These are phyloP conservation scores for Aristolochia californica DNA, from an alignment of 164 flowering plant species.

Conservation along the genomic window DNA sequence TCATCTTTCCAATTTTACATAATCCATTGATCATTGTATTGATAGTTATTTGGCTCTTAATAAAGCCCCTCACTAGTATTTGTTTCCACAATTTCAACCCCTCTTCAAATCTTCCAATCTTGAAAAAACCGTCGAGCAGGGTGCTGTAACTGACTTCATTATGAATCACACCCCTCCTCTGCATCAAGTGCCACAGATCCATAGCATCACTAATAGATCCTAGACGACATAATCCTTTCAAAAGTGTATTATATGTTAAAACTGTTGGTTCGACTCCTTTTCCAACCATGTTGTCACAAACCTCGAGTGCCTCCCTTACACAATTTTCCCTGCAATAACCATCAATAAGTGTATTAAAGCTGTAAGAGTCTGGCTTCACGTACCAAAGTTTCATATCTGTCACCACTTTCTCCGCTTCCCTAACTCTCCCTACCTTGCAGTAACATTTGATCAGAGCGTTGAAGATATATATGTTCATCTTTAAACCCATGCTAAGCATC, in stretches of 20 bases:
- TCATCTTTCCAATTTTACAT: constrained; percentile 64
- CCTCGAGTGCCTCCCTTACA: constrained; percentile 37
- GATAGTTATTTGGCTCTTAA: constrained; percentile 32
- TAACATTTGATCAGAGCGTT: constrained; percentile 72
- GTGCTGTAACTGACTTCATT: constrained; percentile 61
- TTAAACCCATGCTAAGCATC: constrained; percentile 56
- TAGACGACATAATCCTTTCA: constrained; percentile 53
- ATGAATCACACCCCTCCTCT: constrained; percentile 51
- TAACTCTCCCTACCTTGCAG: constrained; percentile 51
- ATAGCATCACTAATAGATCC: constrained; percentile 51
- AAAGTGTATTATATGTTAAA: constrained; percentile 70
- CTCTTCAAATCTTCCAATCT: constrained; percentile 36
- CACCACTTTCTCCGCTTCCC: constrained; percentile 44
- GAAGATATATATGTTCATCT: constrained; percentile 47
- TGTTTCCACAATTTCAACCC: constrained; percentile 63
- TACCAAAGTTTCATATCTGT: constrained; percentile 38
- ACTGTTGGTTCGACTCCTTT: constrained; percentile 42
- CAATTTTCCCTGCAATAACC: constrained; percentile 57
- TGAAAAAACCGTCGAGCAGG: constrained; percentile 61
- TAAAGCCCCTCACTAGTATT: constrained; percentile 40
- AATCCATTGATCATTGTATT: constrained; percentile 71
- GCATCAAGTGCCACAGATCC: constrained; percentile 60
- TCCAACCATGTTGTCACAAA: constrained; percentile 48
- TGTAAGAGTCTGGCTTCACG: constrained; percentile 58
- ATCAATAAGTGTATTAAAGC: constrained; percentile 58